phyloP scores from a whole-genome alignment of 2,329 filamentous ascomycete species.

The Trichoderma atroviride region DNA sequence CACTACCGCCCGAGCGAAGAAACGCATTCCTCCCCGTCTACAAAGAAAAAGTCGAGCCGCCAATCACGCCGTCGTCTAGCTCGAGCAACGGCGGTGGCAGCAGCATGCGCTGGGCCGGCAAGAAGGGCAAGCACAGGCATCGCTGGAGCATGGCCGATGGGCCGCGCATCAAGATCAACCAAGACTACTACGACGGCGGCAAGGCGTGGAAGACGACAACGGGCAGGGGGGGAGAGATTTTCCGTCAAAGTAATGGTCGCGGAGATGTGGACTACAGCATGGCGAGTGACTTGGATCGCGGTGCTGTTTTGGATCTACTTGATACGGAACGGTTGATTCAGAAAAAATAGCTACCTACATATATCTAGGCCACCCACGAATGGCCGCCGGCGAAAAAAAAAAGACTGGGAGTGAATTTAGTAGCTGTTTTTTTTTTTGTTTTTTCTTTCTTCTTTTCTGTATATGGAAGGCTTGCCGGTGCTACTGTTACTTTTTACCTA shows the following conservation, averaged over 20 bases:
- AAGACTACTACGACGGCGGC: slow-evolving; percentile 49
- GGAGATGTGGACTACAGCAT: slow-evolving; percentile 65
- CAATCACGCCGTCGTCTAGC: slow-evolving; percentile 31
- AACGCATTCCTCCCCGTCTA: slow-evolving; percentile 46
- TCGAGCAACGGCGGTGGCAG: slow-evolving; percentile 31
- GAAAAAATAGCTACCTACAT: background rate
- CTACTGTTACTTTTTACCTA: background rate
- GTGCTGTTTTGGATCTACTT: slow-evolving; percentile 68
- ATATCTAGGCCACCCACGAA: background rate
- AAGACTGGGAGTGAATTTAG: background rate
- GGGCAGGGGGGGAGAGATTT: slow-evolving; percentile 33
- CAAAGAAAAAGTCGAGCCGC: slow-evolving; percentile 56
- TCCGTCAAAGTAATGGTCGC: slow-evolving; percentile 52
- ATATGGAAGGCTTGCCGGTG: slow-evolving; percentile 13
- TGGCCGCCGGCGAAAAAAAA: background rate
- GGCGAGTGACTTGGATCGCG: slow-evolving; percentile 65
- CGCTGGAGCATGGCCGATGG: slow-evolving; percentile 52
- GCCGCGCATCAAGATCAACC: slow-evolving; percentile 58
- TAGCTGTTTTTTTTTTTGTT: background rate
- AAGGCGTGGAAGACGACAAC: slow-evolving; percentile 39
- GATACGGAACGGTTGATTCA: slow-evolving; percentile 60
- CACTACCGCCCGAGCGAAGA: slow-evolving; percentile 47
- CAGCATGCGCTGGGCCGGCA: slow-evolving; percentile 32
- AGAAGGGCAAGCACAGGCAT: slow-evolving; percentile 35
- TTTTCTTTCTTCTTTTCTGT: background rate